Evolutionary conservation across 306 rosid genomes (phyloP).

Genomic region (Sesbania bispinosa): DNA sequence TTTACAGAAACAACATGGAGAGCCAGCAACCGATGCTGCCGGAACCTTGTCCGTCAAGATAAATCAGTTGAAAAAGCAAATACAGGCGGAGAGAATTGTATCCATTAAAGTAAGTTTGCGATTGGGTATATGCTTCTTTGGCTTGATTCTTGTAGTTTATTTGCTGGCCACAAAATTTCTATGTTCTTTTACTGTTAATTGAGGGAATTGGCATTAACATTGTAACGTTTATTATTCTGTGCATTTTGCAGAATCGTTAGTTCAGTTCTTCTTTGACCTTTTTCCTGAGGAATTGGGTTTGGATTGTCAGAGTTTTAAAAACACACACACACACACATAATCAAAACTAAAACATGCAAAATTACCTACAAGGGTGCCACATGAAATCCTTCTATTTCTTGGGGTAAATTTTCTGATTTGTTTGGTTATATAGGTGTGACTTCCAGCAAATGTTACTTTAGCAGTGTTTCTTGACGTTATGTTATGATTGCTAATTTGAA

Average conservation of each 20-base stretch:
- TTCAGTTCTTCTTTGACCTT: not conserved
- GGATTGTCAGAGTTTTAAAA: not conserved
- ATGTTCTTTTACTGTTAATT: not conserved
- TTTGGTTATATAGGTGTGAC: not conserved
- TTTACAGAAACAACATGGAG: conserved; percentile 45
- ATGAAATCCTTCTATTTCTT: not conserved
- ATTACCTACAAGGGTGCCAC: not conserved
- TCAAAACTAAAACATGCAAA: not conserved
- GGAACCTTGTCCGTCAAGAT: conserved; percentile 59
- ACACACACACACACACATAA: not conserved
- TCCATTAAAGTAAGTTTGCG: conserved; percentile 47
- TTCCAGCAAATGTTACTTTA: conserved; percentile 1
- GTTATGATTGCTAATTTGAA: not conserved
- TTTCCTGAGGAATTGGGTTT: not conserved
- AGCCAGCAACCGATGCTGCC: conserved; percentile 35
- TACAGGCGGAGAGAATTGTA: conserved; percentile 65
- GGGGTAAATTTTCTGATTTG: not conserved
- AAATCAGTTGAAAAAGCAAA: conserved; percentile 68
- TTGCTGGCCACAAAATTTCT: not conserved
- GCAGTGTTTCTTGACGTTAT: not conserved
- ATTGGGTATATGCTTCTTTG: not conserved
- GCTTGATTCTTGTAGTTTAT: conserved; percentile 5
- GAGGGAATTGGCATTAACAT: not conserved
- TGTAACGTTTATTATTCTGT: not conserved
- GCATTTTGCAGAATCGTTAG: not conserved